Conservation (phyloP, 208 protist genomes). For the Sergeia podlipaevii region DNA sequence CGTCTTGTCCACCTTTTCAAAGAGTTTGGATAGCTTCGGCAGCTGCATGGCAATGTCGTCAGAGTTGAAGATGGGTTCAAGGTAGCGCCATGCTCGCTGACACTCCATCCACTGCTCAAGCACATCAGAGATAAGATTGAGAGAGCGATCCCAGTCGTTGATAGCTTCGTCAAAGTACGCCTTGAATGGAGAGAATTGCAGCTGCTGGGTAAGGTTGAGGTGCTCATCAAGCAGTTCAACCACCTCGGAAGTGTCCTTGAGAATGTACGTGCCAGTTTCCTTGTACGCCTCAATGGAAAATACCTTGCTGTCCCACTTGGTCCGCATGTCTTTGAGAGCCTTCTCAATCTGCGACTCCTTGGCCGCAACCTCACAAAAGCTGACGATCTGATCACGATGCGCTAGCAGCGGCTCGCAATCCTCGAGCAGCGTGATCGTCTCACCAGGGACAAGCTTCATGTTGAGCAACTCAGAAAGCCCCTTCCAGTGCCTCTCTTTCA, state of each 20-base stretch:
- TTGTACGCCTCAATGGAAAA: slow-evolving; percentile 94
- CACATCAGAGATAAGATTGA: slow-evolving; percentile 92
- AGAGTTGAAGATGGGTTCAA: slow-evolving; percentile 97
- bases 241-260: slow-evolving; percentile 91
- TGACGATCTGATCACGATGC: slow-evolving; percentile 87
- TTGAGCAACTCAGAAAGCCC: slow-evolving; percentile 85
- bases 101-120: slow-evolving; percentile 97
- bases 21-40: slow-evolving; percentile 92
- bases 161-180: slow-evolving; percentile 94
- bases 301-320: slow-evolving; percentile 91
- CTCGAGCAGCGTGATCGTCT: slow-evolving; percentile 82
- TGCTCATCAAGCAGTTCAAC: slow-evolving; percentile 95
- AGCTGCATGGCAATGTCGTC: slow-evolving; percentile 96
- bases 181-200: slow-evolving; percentile 96
- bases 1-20: slow-evolving; percentile 94
- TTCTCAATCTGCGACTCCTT: slow-evolving; percentile 97
- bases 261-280: slow-evolving; percentile 92
- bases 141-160: slow-evolving; percentile 92
- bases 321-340: slow-evolving; percentile 94
- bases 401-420: slow-evolving; percentile 83
- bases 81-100: slow-evolving; percentile 95
- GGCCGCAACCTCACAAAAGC: slow-evolving; percentile 94
- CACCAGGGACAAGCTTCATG: slow-evolving; percentile 85
- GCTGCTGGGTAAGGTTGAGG: slow-evolving; percentile 95
- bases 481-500: slow-evolving; percentile 96